Conservation (phyloP, 2,329 filamentous ascomycete species). For the Pochonia chlamydosporia region DNA sequence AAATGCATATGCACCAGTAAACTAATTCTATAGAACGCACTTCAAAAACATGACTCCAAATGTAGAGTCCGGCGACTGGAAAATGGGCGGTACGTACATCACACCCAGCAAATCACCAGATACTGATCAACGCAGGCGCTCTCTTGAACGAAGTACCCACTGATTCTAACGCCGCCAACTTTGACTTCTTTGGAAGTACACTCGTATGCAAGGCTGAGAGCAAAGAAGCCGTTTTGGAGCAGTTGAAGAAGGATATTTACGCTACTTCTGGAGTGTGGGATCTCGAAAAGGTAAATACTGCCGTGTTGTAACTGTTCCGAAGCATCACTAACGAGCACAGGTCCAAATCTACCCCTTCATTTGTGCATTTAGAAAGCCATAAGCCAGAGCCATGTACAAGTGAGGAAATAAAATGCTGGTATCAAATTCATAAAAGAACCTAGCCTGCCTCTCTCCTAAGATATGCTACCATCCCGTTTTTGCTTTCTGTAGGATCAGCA, state of each 20-base stretch:
- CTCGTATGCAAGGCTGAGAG: constrained; percentile 62
- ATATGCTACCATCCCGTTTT: neutral
- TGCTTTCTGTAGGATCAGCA: constrained; percentile 6
- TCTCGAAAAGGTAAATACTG: constrained; percentile 51
- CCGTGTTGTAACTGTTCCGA: too few species aligned
- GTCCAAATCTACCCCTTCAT: constrained; percentile 46
- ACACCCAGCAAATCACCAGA: neutral
- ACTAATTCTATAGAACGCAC: constrained; percentile 32
- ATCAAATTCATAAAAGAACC: constrained; percentile 4
- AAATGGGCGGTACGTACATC: constrained; percentile 56
- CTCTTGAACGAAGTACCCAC: constrained; percentile 60
- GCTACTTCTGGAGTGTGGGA: constrained; percentile 72
- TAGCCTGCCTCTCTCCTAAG: neutral
- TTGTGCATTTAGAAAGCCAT: constrained; percentile 31
- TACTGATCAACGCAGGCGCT: constrained; percentile 46
- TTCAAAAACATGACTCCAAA: constrained; percentile 48
- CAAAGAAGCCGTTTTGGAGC: constrained; percentile 62
- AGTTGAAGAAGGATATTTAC: constrained; percentile 70
- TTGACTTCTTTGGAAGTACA: constrained; percentile 69
- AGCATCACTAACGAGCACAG: constrained; percentile 22
- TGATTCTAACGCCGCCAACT: constrained; percentile 49
- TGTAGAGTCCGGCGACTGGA: constrained; percentile 50
- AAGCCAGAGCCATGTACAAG: neutral
- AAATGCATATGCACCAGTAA: neutral
- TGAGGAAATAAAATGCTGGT: constrained; percentile 1